phyloP scores from a whole-genome alignment of 768 basidiomycete genomes.

The Suillus alpinus region DNA sequence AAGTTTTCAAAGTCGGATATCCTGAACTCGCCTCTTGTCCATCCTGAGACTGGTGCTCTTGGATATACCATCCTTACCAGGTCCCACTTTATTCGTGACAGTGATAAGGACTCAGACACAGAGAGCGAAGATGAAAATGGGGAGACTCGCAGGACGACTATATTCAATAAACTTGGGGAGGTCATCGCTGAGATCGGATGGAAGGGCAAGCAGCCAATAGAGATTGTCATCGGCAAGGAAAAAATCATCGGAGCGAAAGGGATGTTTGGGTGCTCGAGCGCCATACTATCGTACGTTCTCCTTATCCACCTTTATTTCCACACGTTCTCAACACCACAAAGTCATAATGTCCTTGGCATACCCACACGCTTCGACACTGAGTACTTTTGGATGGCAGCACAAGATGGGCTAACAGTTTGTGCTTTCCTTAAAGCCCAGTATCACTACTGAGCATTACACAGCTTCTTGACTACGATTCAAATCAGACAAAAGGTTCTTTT shows the following conservation, averaged over 20 bases:
- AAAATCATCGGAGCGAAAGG: conserved; percentile 48
- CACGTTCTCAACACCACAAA: conserved; percentile 19
- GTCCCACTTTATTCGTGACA: conserved; percentile 27
- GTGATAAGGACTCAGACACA: conserved; percentile 26
- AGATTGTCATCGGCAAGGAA: conserved; percentile 50
- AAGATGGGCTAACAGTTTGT: conserved; percentile 49
- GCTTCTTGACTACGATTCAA: conserved; percentile 53
- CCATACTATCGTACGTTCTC: conserved; percentile 49
- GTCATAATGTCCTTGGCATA: conserved; percentile 57
- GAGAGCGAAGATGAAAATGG: conserved; percentile 24
- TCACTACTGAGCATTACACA: conserved; percentile 19
- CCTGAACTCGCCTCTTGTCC: conserved; percentile 52
- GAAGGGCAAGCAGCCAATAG: conserved; percentile 49
- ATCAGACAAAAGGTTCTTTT: conserved; percentile 48
- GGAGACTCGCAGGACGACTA: conserved; percentile 39
- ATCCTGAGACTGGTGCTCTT: conserved; percentile 47
- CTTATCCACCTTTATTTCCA: not conserved
- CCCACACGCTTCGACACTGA: conserved; percentile 64
- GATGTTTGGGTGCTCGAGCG: conserved; percentile 56
- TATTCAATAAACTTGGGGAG: conserved; percentile 41
- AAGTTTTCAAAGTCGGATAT: conserved; percentile 59
- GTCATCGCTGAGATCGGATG: conserved; percentile 49
- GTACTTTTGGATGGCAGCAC: conserved; percentile 58
- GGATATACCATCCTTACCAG: conserved; percentile 50
- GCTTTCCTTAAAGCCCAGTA: conserved; percentile 1